Evolutionary conservation across 345 rosid genomes (phyloP), one percentile per base, ranked within the genome.

Genomic region (Eucalyptus cloeziana): DNA sequence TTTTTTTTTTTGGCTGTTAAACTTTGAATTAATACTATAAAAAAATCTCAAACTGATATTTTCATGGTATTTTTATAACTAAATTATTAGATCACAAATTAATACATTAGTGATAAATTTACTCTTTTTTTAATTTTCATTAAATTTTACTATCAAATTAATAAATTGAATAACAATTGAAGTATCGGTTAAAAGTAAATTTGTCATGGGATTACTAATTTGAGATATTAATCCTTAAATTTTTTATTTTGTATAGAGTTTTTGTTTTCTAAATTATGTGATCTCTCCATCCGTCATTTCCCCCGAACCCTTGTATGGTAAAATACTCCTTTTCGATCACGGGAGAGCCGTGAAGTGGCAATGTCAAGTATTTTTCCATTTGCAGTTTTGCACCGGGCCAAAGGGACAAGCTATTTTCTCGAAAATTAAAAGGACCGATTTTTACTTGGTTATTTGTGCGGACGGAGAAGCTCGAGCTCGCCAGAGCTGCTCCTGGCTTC

Each of bases 111-210:
- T 1, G 2, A 21, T 2, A 7, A 52, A 52, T 21, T 52, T 21
- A 3, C 0, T 52, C 2, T 52, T 0, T 1, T 1, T 52, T 52
- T 7, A 52, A 52, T 52, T 52, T 52, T 21, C 2, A 0, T 52
- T 52, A 7, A 21, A 52, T 7, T 7, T 52, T 52, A 52, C 1
- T 2, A 7, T 52, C 1, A 52, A 52, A 21, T 52, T 52, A 3
- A 52, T 52, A 1, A 21, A 0, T 52, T 52, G 2, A 0, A 3
- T 52, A 7, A 52, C 8, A 52, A 51, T 3, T 51, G 3, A 1
- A 1, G 1, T 7, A 52, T 52, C 4, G 4, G 2, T 52, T 19
- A 7, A 19, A 3, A 0, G 25, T 52, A 52, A 7, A 52, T 52
- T 19, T 52, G 1, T 19, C 4, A 52, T 52, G 4, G 10, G 10